Evolutionary conservation across 1,284 basidiomycete species (phyloP).

Genomic region (Mycena citricolor): DNA sequence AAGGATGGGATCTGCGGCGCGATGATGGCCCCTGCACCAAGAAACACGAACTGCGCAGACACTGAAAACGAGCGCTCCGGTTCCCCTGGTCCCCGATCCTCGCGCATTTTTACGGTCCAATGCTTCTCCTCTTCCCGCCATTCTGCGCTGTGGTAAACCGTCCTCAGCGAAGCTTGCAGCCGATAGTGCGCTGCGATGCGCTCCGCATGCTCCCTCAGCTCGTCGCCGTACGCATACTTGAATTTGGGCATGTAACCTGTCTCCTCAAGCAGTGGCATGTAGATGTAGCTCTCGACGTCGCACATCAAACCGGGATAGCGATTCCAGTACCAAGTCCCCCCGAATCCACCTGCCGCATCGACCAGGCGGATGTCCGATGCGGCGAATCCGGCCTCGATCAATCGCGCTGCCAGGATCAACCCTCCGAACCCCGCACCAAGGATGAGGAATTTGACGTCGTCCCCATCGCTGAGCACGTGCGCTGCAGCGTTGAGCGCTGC

Average conservation of each 20-base stretch:
- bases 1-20: constrained; percentile 21
- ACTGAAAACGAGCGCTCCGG: constrained; percentile 2
- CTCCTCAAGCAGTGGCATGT: constrained; percentile 25
- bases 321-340: constrained; percentile 27
- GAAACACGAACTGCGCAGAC: constrained; percentile 18
- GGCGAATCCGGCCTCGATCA: constrained; percentile 21
- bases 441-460: constrained; percentile 17
- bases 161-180: constrained; percentile 20
- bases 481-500: constrained; percentile 14
- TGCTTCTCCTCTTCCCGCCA: constrained; percentile 17
- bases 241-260: constrained; percentile 23
- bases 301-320: constrained; percentile 24
- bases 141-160: neutral
- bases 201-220: constrained; percentile 21
- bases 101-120: constrained; percentile 15
- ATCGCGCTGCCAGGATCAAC: constrained; percentile 15
- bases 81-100: constrained; percentile 13
- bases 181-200: constrained; percentile 23
- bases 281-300: constrained; percentile 22
- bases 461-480: constrained; percentile 14
- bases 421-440: constrained; percentile 22
- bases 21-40: constrained; percentile 10
- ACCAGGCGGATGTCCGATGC: constrained; percentile 20
- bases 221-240: constrained; percentile 22
- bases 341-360: constrained; percentile 23